A percentile compares a stretch with the other conserved stretches of the same genome.
phyloP scores from a whole-genome alignment of 768 basidiomycete species.

The Macrolepiota dolichaula region DNA sequence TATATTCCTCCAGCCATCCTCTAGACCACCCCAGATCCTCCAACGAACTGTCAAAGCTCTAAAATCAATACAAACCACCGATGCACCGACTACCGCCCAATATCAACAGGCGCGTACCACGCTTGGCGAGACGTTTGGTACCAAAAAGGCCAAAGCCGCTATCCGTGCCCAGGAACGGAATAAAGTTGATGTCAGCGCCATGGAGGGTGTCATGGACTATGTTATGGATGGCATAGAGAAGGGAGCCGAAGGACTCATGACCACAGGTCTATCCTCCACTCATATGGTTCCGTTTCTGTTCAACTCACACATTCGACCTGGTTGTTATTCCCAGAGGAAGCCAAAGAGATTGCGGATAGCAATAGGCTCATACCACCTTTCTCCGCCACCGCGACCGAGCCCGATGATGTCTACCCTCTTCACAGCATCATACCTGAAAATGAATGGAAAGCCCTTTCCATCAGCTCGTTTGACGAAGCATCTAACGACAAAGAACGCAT shows the following conservation, averaged over 20 bases:
- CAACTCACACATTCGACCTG: neutral
- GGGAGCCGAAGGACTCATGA: slow-evolving; percentile 65
- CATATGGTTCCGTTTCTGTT: neutral
- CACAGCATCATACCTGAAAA: slow-evolving; percentile 75
- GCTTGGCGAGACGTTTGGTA: slow-evolving; percentile 93
- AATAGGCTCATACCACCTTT: slow-evolving; percentile 76
- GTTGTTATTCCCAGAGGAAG: slow-evolving; percentile 48
- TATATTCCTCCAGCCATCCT: slow-evolving; percentile 65
- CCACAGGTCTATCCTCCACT: slow-evolving; percentile 50
- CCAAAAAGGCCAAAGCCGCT: slow-evolving; percentile 86
- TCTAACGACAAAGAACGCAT: slow-evolving; percentile 43
- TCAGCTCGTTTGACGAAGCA: slow-evolving; percentile 53
- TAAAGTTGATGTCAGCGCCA: slow-evolving; percentile 83
- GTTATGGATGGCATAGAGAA: slow-evolving; percentile 82
- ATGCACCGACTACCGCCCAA: slow-evolving; percentile 47
- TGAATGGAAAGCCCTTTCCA: slow-evolving; percentile 73
- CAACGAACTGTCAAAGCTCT: slow-evolving; percentile 81
- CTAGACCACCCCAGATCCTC: slow-evolving; percentile 65
- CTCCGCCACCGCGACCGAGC: slow-evolving; percentile 59
- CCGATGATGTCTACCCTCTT: slow-evolving; percentile 71
- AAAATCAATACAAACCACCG: slow-evolving; percentile 55
- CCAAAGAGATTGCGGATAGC: slow-evolving; percentile 57
- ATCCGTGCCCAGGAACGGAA: slow-evolving; percentile 88
- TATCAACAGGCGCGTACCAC: slow-evolving; percentile 64
- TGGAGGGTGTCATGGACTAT: slow-evolving; percentile 79